Percentiles rank a stretch among this genome's conserved stretches.
Evolutionary conservation across 1,284 basidiomycete species (phyloP).

Genomic region (Ceratobasidium papillatum): DNA sequence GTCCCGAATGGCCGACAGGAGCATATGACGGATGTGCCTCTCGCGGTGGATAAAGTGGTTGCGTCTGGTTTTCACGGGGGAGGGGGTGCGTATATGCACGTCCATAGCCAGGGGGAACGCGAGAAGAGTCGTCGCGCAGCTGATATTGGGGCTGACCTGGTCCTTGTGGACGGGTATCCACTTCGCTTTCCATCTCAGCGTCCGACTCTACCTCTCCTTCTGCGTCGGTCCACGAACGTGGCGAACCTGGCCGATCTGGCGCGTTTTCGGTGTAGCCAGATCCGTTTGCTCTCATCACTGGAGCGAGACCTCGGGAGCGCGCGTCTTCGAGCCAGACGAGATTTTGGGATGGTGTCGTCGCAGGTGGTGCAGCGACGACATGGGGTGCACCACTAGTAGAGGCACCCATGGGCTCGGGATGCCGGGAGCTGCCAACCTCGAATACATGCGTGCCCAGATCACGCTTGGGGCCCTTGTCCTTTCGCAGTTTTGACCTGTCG

Average conservation of each 20-base stretch:
- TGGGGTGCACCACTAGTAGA: not conserved
- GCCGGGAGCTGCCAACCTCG: slow-evolving; percentile 28
- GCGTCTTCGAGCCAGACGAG: slow-evolving; percentile 36
- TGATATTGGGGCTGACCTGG: slow-evolving; percentile 2
- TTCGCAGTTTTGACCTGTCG: slow-evolving; percentile 30
- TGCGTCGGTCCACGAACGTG: slow-evolving; percentile 22
- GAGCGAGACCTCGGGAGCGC: slow-evolving; percentile 17
- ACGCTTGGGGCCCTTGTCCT: slow-evolving; percentile 40
- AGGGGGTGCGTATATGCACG: slow-evolving; percentile 14
- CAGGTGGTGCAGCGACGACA: not conserved
- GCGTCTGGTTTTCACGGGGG: not conserved
- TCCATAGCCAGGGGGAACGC: not conserved
- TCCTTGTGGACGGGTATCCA: not conserved
- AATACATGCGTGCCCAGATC: slow-evolving; percentile 37
- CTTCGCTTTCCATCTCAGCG: slow-evolving; percentile 27
- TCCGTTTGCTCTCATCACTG: slow-evolving; percentile 13
- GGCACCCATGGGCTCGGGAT: slow-evolving; percentile 13
- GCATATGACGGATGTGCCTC: slow-evolving; percentile 25
- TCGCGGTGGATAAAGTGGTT: slow-evolving; percentile 11
- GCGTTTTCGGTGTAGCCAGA: slow-evolving; percentile 8
- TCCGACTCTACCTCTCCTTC: slow-evolving; percentile 16
- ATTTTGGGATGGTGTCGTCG: not conserved
- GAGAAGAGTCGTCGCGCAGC: slow-evolving; percentile 9
- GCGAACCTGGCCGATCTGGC: slow-evolving; percentile 11
- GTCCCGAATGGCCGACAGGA: not conserved